Evolutionary conservation across 225 moss, liverwort and hornwort species (phyloP), one percentile per base, ranked within the genome.

Genomic region (Asterella californica): DNA sequence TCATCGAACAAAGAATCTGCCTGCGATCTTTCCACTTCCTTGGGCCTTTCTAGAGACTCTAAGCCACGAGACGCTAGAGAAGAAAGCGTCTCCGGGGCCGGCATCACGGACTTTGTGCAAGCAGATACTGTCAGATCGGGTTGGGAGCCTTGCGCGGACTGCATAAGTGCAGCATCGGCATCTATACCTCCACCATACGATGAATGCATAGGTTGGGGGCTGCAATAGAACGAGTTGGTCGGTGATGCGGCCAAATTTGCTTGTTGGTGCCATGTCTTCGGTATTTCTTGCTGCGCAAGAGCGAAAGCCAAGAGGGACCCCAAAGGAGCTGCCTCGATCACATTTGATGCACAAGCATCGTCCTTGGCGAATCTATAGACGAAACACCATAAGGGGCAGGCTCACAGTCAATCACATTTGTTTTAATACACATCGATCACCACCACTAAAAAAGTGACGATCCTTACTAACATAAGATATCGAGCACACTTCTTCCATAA

Each of bases 231-330:
- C 29, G 77, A 77, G 38, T 48, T 77, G 45, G 10, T 36, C 47
- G 45, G 46, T 5, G 62, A 63, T 6, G 64, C 18, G 9, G 77
- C 63, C 77, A 63, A 77, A 47, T 77, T 77, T 29, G 77, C n/a
- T 29, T 77, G 77, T n/a, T 63, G 77, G 27, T 62, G 77, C 77
- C 77, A 77, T 77, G 62, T 65, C 46, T 64, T 63, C 37, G 77
- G 25, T 24, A 64, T 45, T 27, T 77, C 64, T 59, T 77, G 77
- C 63, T 77, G 77, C 14, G 42, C 77, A 29, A 77, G 77, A 24
- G 77, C 77, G 6, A 63, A 77, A 29, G 77, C 77, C 64, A 77
- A 22, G 10, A 77, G 63, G 42, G 77, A 77, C 4, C 77, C 62
- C 64, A 77, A 38, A 0, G 77, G 77, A 2, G 77, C 77, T 46